Conservation (phyloP, 768 basidiomycete species). For the Strobilomyces echinocephalus region DNA sequence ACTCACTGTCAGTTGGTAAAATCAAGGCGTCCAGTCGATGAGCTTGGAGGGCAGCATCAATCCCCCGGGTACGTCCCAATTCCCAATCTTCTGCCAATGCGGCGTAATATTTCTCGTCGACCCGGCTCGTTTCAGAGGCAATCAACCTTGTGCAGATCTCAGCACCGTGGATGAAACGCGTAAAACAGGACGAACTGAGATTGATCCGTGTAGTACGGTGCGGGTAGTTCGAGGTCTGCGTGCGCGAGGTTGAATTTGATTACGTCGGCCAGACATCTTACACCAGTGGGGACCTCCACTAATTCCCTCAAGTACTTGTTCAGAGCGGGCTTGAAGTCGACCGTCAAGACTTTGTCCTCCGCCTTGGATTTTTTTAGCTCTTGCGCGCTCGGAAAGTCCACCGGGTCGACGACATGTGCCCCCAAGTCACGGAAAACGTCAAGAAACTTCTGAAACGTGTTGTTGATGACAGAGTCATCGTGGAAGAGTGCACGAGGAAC, state of each 20-base stretch:
- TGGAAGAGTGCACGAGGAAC: conserved; percentile 37
- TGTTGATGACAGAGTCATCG: conserved; percentile 20
- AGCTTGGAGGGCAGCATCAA: conserved; percentile 46
- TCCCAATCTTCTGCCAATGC: conserved; percentile 45
- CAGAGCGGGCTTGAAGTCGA: conserved; percentile 52
- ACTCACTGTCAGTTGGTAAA: conserved; percentile 39
- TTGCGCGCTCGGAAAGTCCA: conserved; percentile 52
- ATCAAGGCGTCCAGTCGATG: conserved; percentile 50
- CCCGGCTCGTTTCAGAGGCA: conserved; percentile 22
- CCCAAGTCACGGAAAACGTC: conserved; percentile 36
- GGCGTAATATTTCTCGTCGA: conserved; percentile 40
- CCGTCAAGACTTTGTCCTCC: conserved; percentile 48
- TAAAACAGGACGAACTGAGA: conserved; percentile 26
- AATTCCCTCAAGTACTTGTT: conserved; percentile 46
- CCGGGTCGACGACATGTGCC: conserved; percentile 54
- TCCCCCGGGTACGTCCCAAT: conserved; percentile 49
- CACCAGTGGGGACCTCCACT: conserved; percentile 53
- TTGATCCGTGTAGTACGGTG: conserved; percentile 35
- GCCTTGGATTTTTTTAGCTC: conserved; percentile 46
- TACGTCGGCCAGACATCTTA: conserved; percentile 51
- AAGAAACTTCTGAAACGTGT: conserved; percentile 38
- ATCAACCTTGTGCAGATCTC: conserved; percentile 15
- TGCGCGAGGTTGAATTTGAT: conserved; percentile 55
- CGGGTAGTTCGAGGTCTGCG: conserved; percentile 40
- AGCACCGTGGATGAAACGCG: not conserved